These are phyloP conservation scores for Diaporthe eres DNA, from an alignment of 2,329 filamentous ascomycete species.

Conservation along the genomic window DNA sequence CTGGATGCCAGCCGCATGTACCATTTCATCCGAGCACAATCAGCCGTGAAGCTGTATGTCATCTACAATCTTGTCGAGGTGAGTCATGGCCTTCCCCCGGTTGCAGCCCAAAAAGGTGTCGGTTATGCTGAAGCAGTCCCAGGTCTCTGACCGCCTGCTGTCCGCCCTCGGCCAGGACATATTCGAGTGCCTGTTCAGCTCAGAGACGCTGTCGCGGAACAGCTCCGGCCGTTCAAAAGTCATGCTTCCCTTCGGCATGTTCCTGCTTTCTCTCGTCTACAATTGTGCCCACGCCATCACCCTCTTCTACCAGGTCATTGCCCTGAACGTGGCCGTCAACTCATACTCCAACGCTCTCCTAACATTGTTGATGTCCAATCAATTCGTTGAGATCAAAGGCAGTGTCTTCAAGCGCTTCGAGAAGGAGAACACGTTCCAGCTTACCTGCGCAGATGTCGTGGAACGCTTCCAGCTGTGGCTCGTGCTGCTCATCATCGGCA, in stretches of 20 bases:
- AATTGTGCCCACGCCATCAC: slow-evolving; percentile 89
- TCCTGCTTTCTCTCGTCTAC: slow-evolving; percentile 86
- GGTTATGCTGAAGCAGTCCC: neutral
- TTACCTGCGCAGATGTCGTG: slow-evolving; percentile 96
- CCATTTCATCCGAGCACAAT: slow-evolving; percentile 95
- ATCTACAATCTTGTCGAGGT: slow-evolving; percentile 98
- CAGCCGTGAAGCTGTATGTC: slow-evolving; percentile 97
- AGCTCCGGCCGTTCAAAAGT: slow-evolving; percentile 92
- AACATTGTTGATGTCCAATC: slow-evolving; percentile 93
- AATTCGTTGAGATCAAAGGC: slow-evolving; percentile 99
- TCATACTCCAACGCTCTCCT: slow-evolving; percentile 97
- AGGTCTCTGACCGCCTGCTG: slow-evolving; percentile 88
- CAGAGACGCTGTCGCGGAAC: slow-evolving; percentile 90
- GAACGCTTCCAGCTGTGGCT: slow-evolving; percentile 98
- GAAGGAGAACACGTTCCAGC: slow-evolving; percentile 96
- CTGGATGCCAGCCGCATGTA: slow-evolving; percentile 98
- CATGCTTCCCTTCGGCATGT: slow-evolving; percentile 90
- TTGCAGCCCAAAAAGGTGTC: neutral
- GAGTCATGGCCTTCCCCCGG: slow-evolving; percentile 38
- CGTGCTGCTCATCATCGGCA: slow-evolving; percentile 95
- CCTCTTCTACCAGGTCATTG: slow-evolving; percentile 97
- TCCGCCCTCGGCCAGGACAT: slow-evolving; percentile 96
- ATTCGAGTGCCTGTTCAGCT: slow-evolving; percentile 93
- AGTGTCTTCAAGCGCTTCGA: slow-evolving; percentile 99
- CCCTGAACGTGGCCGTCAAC: slow-evolving; percentile 97